Conservation (phyloP, 768 basidiomycete species). For the Tricholoma hemisulphureum region DNA sequence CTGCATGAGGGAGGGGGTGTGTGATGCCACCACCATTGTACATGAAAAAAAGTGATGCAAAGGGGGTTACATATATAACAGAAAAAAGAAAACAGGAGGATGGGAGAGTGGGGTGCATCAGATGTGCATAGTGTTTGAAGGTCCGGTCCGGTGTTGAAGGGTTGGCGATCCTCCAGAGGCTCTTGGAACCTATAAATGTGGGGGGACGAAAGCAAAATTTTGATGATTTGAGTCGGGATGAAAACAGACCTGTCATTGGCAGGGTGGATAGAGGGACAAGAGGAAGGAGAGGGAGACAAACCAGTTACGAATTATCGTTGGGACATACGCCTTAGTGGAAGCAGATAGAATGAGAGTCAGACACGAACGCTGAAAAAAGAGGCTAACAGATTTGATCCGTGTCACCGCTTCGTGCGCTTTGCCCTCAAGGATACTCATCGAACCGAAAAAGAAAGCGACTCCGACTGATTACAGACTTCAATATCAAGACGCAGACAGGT, state of each 20-base stretch:
- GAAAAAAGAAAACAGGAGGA: no score
- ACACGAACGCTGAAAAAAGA: neutral
- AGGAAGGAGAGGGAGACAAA: slow-evolving; percentile 23
- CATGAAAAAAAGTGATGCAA: no score
- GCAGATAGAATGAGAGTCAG: neutral
- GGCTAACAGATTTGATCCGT: slow-evolving; percentile 46
- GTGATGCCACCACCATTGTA: no score
- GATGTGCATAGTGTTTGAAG: no score
- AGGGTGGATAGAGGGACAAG: neutral
- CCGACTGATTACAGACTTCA: slow-evolving; percentile 30
- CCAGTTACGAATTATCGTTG: slow-evolving; percentile 79
- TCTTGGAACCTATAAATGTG: no score
- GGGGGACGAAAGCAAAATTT: slow-evolving; percentile 74
- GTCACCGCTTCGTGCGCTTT: slow-evolving; percentile 49
- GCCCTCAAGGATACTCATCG: slow-evolving; percentile 81
- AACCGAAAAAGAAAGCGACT: slow-evolving; percentile 57
- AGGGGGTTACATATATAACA: no score
- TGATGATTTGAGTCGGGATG: slow-evolving; percentile 74
- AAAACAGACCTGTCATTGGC: slow-evolving; percentile 56
- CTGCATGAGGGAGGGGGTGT: no score
- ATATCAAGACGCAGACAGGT: neutral
- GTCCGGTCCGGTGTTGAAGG: no score
- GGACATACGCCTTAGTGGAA: slow-evolving; percentile 54
- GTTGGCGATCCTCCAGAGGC: no score
- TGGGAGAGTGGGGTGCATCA: no score